phyloP scores from a whole-genome alignment of 371 early-diverging fungal species.

The Actinomortierella ambigua region DNA sequence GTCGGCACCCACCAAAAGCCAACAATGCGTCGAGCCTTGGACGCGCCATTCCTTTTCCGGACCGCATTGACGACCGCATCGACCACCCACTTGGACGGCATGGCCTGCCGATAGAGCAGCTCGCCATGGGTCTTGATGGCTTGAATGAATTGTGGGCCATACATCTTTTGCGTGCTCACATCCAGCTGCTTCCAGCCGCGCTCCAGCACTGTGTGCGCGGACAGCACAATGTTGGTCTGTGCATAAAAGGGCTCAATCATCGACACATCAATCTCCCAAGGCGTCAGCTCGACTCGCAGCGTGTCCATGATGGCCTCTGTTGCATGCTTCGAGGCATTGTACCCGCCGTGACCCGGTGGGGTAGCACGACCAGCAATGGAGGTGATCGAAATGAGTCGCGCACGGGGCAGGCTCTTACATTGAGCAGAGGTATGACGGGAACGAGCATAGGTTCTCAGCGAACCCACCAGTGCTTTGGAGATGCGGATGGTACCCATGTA shows the following conservation, averaged over 20 bases:
- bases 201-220: constrained; percentile 25
- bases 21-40: constrained; percentile 39
- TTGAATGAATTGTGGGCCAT: constrained; percentile 39
- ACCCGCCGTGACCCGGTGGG: constrained; percentile 46
- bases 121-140: constrained; percentile 18
- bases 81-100: constrained; percentile 48
- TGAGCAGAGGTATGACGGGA: constrained; percentile 28
- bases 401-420: constrained; percentile 39
- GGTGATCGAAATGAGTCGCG: constrained; percentile 47
- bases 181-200: constrained; percentile 30
- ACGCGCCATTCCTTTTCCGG: constrained; percentile 28
- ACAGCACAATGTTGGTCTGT: constrained; percentile 26
- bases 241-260: constrained; percentile 49
- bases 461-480: constrained; percentile 46
- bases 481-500: constrained; percentile 49
- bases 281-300: constrained; percentile 46
- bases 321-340: constrained; percentile 50
- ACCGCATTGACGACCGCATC: constrained; percentile 36
- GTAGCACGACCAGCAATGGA: constrained; percentile 47
- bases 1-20: constrained; percentile 46
- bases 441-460: constrained; percentile 41
- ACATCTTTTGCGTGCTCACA: constrained; percentile 32
- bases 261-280: constrained; percentile 50
- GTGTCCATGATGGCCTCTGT: constrained; percentile 50
- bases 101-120: constrained; percentile 24